These are phyloP conservation scores for Sporothrix humicola DNA, from an alignment of 2,329 filamentous ascomycete genomes.

Conservation along the genomic window DNA sequence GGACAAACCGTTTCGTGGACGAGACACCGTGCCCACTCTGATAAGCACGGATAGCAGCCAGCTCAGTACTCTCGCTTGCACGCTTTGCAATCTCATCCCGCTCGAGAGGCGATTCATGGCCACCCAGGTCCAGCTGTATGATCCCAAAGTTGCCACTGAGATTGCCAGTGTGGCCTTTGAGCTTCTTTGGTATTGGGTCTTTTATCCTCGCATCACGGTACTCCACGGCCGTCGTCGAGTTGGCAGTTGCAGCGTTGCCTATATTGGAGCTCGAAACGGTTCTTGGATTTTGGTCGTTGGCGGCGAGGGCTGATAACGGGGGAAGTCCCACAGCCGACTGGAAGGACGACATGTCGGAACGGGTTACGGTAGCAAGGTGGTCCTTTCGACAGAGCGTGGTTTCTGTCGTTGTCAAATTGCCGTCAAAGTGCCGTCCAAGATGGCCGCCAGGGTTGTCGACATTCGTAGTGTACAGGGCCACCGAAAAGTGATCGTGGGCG, in stretches of 20 bases:
- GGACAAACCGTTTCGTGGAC: constrained; percentile 50
- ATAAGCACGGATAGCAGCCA: constrained; percentile 62
- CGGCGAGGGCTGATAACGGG: constrained; percentile 36
- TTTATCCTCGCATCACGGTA: constrained; percentile 56
- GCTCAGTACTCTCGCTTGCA: constrained; percentile 65
- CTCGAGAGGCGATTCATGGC: constrained; percentile 52
- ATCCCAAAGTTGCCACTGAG: constrained; percentile 67
- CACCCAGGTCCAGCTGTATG: constrained; percentile 64
- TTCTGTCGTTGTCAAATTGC: neutral
- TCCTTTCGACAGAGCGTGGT: neutral
- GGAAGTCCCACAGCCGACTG: constrained; percentile 34
- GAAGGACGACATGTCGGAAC: constrained; percentile 34
- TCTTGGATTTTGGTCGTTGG: constrained; percentile 27
- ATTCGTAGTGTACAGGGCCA: constrained; percentile 11
- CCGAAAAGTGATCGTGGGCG: too few relatives aligned
- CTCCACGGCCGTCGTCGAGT: constrained; percentile 10
- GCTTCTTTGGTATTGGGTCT: constrained; percentile 66
- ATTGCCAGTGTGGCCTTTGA: constrained; percentile 62
- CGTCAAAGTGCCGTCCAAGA: neutral
- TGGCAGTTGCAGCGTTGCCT: neutral
- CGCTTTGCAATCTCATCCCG: constrained; percentile 63
- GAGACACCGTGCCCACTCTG: constrained; percentile 60
- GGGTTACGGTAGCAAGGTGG: neutral
- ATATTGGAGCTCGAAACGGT: neutral
- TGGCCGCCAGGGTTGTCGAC: neutral